Conservation (phyloP, 73 alveolate species). For the Paramecium sexaurelia region DNA sequence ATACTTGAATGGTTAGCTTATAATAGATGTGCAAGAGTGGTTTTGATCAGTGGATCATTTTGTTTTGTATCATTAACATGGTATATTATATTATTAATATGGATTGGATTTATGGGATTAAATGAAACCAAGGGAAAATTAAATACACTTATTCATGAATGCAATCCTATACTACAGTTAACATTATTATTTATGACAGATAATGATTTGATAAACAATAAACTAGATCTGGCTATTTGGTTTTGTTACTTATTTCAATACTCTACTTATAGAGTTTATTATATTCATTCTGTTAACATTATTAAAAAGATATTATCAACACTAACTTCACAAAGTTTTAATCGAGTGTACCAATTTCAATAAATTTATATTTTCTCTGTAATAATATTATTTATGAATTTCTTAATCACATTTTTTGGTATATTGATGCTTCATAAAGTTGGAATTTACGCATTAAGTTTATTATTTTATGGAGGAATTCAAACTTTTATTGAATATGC, state of each 20-base stretch:
- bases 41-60: conserved; percentile 41
- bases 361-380: neutral
- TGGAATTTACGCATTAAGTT: neutral
- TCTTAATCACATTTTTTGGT: conserved; percentile 23
- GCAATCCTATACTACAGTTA: conserved; percentile 16
- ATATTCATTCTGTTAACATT: neutral
- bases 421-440: conserved; percentile 35
- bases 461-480: conserved; percentile 39
- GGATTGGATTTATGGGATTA: conserved; percentile 51
- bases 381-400: neutral
- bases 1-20: conserved; percentile 54
- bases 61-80: conserved; percentile 49
- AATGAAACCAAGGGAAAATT: conserved; percentile 33
- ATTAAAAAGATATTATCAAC: conserved; percentile 26
- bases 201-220: conserved; percentile 15
- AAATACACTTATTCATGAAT: conserved; percentile 12
- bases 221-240: conserved; percentile 42
- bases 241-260: conserved; percentile 50
- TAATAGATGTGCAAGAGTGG: conserved; percentile 32
- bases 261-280: conserved; percentile 32
- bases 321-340: neutral
- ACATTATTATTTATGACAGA: conserved; percentile 56
- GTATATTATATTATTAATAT: conserved; percentile 34
- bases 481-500: neutral
- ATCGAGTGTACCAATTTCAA: neutral